Evolutionary conservation across 1,284 basidiomycete species (phyloP).

Genomic region (Erythrobasidium hasegawianum): DNA sequence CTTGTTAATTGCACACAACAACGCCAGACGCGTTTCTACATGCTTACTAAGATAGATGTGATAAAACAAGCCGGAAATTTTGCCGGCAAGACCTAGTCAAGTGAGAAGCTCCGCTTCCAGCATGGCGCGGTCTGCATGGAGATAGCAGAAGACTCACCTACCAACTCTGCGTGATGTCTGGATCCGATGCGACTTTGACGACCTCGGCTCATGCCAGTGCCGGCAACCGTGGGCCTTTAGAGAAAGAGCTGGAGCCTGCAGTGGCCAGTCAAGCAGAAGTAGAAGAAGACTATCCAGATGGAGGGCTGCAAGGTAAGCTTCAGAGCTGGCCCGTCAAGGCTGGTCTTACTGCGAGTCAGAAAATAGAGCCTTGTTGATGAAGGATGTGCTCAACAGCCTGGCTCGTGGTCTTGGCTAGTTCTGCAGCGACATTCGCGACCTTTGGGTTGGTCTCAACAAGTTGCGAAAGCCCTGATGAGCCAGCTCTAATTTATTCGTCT

Average conservation of each 20-base stretch:
- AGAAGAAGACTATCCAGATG: slow-evolving; percentile 25
- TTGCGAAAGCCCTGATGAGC: neutral
- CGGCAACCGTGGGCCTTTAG: neutral
- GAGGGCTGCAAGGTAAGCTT: slow-evolving; percentile 22
- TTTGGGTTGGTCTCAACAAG: slow-evolving; percentile 20
- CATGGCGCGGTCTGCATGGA: no score
- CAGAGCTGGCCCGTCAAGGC: neutral
- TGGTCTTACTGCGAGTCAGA: neutral
- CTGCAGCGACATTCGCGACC: slow-evolving; percentile 15
- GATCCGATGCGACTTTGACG: no score
- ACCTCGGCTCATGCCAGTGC: no score
- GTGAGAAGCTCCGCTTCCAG: no score
- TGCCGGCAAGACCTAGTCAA: no score
- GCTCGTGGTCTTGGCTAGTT: slow-evolving; percentile 24
- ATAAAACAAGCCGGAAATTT: no score
- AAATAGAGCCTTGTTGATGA: neutral
- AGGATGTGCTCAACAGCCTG: slow-evolving; percentile 2
- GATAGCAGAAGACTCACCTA: no score
- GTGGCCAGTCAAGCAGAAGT: neutral
- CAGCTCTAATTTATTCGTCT: neutral
- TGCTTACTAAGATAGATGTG: no score
- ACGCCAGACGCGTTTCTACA: no score
- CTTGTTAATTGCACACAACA: no score
- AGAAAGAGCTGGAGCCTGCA: neutral
- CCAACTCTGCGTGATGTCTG: no score